A percentile compares a stretch with the other conserved stretches of the same genome.
phyloP scores from a whole-genome alignment of 2,329 filamentous ascomycete genomes.

The Diaporthe vexans region DNA sequence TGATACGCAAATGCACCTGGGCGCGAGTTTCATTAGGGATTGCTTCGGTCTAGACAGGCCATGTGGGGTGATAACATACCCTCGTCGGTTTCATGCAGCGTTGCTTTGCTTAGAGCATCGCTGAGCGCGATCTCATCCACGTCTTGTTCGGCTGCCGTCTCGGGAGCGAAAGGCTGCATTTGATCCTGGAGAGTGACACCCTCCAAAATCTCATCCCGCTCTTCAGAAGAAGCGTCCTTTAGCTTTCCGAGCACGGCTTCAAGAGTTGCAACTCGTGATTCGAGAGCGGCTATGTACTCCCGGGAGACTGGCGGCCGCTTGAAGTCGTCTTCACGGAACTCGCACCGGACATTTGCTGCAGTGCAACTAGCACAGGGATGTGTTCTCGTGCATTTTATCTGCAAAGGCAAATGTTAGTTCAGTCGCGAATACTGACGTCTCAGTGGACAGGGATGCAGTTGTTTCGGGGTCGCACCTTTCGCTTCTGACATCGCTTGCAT shows the following conservation, averaged over 20 bases:
- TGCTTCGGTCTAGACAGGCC: too few relatives aligned
- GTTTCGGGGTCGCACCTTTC: neutral
- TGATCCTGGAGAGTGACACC: neutral
- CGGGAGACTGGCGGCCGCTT: constrained; percentile 42
- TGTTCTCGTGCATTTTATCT: constrained; percentile 45
- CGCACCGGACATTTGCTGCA: constrained; percentile 38
- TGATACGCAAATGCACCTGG: constrained; percentile 19
- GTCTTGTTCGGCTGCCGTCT: neutral
- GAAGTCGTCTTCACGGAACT: constrained; percentile 43
- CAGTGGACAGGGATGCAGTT: neutral
- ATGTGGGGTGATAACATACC: neutral
- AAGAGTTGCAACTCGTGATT: constrained; percentile 33
- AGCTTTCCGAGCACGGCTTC: constrained; percentile 38
- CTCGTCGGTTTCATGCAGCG: constrained; percentile 17
- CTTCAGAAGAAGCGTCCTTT: neutral
- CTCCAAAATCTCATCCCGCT: constrained; percentile 17
- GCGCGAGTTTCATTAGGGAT: neutral
- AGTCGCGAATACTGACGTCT: neutral
- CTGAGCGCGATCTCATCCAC: constrained; percentile 15
- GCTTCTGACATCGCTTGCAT: constrained; percentile 23
- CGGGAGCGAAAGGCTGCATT: neutral
- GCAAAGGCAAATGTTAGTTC: neutral
- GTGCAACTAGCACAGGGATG: constrained; percentile 42
- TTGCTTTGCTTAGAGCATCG: constrained; percentile 4
- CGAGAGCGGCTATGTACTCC: constrained; percentile 39